A percentile compares a stretch with the other conserved stretches of the same genome.
phyloP scores from a whole-genome alignment of 441 rosid genomes.

The Corymbia citriodora region DNA sequence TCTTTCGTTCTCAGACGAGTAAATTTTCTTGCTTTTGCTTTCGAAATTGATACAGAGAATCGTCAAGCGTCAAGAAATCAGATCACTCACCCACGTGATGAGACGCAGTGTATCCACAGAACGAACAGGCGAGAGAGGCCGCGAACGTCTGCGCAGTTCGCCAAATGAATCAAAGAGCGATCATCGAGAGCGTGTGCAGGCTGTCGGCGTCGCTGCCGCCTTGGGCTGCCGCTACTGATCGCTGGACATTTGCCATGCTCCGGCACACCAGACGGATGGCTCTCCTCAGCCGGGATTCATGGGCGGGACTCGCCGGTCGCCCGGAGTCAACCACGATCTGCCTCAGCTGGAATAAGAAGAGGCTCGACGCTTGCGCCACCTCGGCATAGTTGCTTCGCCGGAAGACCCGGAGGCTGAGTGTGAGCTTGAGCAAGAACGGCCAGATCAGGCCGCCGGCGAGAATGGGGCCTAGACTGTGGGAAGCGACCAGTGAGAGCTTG shows the following conservation, averaged over 20 bases:
- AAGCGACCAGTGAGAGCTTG: slow-evolving; percentile 4
- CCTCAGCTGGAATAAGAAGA: slow-evolving; percentile 31
- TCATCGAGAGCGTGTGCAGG: not conserved
- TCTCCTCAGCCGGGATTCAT: not conserved
- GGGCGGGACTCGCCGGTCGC: not conserved
- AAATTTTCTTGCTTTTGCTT: not conserved
- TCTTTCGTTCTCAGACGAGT: not conserved
- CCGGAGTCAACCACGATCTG: slow-evolving; percentile 22
- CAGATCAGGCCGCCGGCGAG: slow-evolving; percentile 20
- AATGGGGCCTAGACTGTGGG: slow-evolving; percentile 14
- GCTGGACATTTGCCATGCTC: not conserved
- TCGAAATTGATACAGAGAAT: not conserved
- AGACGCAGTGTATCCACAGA: not conserved
- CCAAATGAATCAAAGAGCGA: not conserved
- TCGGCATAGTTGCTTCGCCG: not conserved
- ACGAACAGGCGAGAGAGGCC: not conserved
- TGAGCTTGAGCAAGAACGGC: slow-evolving; percentile 29
- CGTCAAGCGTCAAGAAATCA: not conserved
- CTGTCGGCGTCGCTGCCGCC: not conserved
- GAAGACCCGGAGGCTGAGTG: slow-evolving; percentile 5
- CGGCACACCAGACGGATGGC: not conserved
- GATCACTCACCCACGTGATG: not conserved
- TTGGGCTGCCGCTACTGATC: not conserved
- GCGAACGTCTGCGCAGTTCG: not conserved
- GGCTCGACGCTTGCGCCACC: slow-evolving; percentile 13